phyloP scores from a whole-genome alignment of 2,329 filamentous ascomycete genomes.

The Lachnellula willkommii region DNA sequence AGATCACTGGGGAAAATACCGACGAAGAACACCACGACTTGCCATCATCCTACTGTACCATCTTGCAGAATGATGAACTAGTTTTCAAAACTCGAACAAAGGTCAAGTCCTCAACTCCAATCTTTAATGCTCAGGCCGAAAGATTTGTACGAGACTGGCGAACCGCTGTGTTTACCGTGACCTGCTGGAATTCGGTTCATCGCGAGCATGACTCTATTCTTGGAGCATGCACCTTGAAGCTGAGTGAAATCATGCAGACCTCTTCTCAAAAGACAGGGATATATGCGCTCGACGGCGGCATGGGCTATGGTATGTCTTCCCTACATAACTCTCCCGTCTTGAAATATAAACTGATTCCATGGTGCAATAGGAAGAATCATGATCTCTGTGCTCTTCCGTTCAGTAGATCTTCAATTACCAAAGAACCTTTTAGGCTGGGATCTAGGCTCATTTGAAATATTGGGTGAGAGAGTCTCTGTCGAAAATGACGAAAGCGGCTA shows the following conservation, averaged over 20 bases:
- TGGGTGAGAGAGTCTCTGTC: constrained; percentile 13
- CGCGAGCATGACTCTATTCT: constrained; percentile 18
- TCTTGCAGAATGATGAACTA: constrained; percentile 17
- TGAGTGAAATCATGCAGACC: constrained; percentile 16
- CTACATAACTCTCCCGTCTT: too few relatives aligned
- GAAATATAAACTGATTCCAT: too few relatives aligned
- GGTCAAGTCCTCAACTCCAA: constrained; percentile 16
- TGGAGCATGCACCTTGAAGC: constrained; percentile 15
- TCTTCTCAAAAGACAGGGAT: constrained; percentile 15
- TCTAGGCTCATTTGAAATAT: constrained; percentile 13
- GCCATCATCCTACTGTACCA: constrained; percentile 18
- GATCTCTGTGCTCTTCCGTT: constrained; percentile 16
- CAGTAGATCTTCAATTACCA: constrained; percentile 14
- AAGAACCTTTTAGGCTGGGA: constrained; percentile 17
- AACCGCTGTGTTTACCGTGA: constrained; percentile 15
- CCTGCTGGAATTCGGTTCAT: constrained; percentile 14
- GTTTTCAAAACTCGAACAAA: constrained; percentile 19
- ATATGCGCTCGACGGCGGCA: constrained; percentile 16
- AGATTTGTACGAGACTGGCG: constrained; percentile 18
- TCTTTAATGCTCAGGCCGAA: constrained; percentile 19
- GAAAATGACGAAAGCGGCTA: constrained; percentile 4
- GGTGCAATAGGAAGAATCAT: constrained; percentile 6
- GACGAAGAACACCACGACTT: constrained; percentile 16
- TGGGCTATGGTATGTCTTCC: constrained; percentile 8
- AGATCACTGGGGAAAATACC: constrained; percentile 19